phyloP scores from a whole-genome alignment of 139 green algal genomes.

The Astrephomene gubernaculifera region DNA sequence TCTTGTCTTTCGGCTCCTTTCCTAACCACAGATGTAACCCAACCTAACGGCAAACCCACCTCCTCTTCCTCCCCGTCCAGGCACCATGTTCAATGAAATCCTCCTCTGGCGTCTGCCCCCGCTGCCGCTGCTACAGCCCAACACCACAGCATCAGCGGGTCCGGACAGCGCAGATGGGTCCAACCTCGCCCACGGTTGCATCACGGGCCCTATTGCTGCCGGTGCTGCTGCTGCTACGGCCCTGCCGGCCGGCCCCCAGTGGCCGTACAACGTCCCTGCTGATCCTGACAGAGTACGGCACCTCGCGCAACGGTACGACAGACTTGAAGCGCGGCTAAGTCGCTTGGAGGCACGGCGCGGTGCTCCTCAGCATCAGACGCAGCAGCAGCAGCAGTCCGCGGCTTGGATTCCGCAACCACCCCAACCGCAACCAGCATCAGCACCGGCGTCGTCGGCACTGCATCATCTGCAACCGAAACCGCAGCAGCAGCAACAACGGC shows the following conservation, averaged over 20 bases:
- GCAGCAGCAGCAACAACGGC: neutral
- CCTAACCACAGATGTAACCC: too few species aligned
- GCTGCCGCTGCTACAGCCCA: neutral
- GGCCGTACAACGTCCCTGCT: neutral
- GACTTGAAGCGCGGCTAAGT: neutral
- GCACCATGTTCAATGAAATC: slow-evolving; percentile 49
- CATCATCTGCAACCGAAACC: too few species aligned
- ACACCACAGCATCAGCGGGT: neutral
- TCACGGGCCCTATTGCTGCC: neutral
- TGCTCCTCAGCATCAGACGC: neutral
- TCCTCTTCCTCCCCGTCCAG: neutral
- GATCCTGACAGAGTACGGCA: neutral
- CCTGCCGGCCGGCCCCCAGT: neutral
- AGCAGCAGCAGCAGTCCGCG: neutral
- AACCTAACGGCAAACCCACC: too few species aligned
- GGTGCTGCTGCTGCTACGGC: neutral
- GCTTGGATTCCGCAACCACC: too few species aligned
- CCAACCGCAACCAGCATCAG: too few species aligned
- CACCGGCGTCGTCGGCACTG: too few species aligned
- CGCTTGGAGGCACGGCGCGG: neutral
- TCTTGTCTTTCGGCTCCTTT: too few species aligned
- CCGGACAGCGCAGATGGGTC: neutral
- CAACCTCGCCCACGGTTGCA: neutral
- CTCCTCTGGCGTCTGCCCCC: slow-evolving; percentile 30
- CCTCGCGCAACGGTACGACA: neutral